Evolutionary conservation across 1,284 basidiomycete genomes (phyloP).

Genomic region (Cryptococcus sp.): DNA sequence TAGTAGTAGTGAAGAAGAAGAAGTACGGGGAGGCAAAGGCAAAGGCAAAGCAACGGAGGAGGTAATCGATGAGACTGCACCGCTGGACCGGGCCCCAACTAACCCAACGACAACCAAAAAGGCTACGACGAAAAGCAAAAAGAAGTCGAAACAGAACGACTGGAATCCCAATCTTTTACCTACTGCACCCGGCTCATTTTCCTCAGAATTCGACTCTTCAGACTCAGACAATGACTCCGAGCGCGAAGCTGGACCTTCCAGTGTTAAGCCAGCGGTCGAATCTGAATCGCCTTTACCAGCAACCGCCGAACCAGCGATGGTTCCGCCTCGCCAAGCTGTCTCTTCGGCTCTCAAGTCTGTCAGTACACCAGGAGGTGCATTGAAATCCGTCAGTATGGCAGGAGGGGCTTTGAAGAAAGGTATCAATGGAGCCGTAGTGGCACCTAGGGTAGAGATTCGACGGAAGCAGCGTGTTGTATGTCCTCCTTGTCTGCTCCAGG

Average conservation of each 20-base stretch:
- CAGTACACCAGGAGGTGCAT: not conserved
- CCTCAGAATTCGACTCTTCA: constrained; percentile 47
- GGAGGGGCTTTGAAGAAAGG: constrained; percentile 30
- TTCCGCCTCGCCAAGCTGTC: not conserved
- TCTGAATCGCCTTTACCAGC: not conserved
- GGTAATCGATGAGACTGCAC: constrained; percentile 55
- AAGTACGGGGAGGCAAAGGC: constrained; percentile 55
- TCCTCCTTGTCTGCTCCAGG: constrained; percentile 6
- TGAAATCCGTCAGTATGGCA: not conserved
- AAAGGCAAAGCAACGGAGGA: constrained; percentile 57
- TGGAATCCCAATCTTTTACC: constrained; percentile 41
- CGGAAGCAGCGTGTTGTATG: constrained; percentile 14
- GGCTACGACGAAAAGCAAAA: constrained; percentile 53
- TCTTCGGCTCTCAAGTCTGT: not conserved
- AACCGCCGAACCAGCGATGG: not conserved
- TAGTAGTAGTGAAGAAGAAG: constrained; percentile 54
- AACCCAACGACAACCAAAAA: constrained; percentile 34
- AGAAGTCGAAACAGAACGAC: constrained; percentile 39
- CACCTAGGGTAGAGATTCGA: constrained; percentile 29
- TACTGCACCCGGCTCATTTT: constrained; percentile 27
- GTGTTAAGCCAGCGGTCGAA: not conserved
- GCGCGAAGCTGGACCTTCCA: constrained; percentile 14
- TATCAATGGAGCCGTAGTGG: constrained; percentile 21
- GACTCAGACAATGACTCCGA: constrained; percentile 39
- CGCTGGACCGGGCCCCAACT: too few species aligned